These are phyloP conservation scores for Ogataea pini DNA, from an alignment of 805 yeast genomes.

Conservation along the genomic window DNA sequence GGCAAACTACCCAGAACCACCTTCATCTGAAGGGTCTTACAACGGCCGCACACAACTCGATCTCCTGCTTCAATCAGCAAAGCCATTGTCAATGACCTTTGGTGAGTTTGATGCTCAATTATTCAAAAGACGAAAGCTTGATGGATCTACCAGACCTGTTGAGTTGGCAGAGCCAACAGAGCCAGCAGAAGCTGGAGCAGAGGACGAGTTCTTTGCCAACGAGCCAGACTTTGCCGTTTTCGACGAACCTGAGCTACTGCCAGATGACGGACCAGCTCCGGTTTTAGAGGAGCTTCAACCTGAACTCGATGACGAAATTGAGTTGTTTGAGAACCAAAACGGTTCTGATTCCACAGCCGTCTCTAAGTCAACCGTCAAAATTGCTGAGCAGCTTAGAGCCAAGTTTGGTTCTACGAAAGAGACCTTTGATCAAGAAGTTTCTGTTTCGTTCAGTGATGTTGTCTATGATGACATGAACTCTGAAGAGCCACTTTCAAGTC, in stretches of 20 bases:
- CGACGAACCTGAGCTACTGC: conserved; percentile 16
- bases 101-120: conserved; percentile 13
- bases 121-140: conserved; percentile 20
- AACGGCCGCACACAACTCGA: conserved; percentile 5
- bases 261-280: conserved; percentile 11
- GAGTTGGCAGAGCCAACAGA: neutral
- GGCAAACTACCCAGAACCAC: conserved; percentile 26
- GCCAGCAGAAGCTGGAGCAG: neutral
- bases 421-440: conserved; percentile 3
- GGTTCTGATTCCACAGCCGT: conserved; percentile 28
- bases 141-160: conserved; percentile 1
- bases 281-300: conserved; percentile 22
- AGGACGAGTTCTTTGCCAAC: conserved; percentile 24
- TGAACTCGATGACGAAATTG: conserved; percentile 28
- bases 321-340: conserved; percentile 23
- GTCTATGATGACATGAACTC: conserved; percentile 40
- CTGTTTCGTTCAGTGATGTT: conserved; percentile 40
- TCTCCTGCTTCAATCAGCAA: conserved; percentile 10
- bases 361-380: conserved; percentile 52
- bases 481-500: conserved; percentile 37
- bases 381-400: conserved; percentile 49
- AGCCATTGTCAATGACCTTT: conserved; percentile 14
- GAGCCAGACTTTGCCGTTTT: conserved; percentile 27
- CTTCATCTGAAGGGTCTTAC: conserved; percentile 6
- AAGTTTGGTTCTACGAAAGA: conserved; percentile 26